Base-by-base conservation (phyloP, 192 early-diverging fungal species). In the Funneliformis mosseae region DNA sequence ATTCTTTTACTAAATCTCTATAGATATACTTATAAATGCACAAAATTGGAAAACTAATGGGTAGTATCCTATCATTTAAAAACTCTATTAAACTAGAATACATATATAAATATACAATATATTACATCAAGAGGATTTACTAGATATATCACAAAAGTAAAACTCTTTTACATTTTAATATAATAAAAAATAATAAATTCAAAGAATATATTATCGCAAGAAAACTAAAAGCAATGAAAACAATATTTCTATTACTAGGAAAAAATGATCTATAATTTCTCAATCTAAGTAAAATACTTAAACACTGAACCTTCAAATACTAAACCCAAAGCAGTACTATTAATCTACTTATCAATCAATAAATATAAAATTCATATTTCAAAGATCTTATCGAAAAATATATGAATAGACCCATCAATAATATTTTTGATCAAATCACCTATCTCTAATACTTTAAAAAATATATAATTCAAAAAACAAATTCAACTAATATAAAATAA, bases 261-360 rank as follows among this genome's bases (percentile, higher is more conserved):
- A 6, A 71, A 71, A 71, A n/a, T n/a, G n/a, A n/a, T n/a, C 69
- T 6, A 71, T 71, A 6, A 71, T 45, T 71, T 41, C 2, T 71
- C 41, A 8, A 45, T 23, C 21, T 2, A n/a, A 16, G 69, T 71
- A 39, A 41, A 71, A 43, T 71, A 38, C 12, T n/a, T 70, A n/a
- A 16, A 8, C 11, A 70, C 68, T 16, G 39, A 70, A 8, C 68
- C 68, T 28, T 6, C 67, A 12, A 45, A 9, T 7, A 10, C 5
- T 9, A 10, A 0, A 41, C 8, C 7, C 0, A 38, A 11, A 2
- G 68, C 9, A 14, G 16, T 18, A 70, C 8, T 38, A 38, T 3
- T 6, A 70, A 28, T 21, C 0, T 3, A 70, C 27, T 3, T 70
- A 6, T 41, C 3, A 61, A 61, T 12, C 0, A 61, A 61, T n/a